Evolutionary conservation across 2,329 filamentous ascomycete species (phyloP).

Genomic region (Pestalotiopsis sp.): DNA sequence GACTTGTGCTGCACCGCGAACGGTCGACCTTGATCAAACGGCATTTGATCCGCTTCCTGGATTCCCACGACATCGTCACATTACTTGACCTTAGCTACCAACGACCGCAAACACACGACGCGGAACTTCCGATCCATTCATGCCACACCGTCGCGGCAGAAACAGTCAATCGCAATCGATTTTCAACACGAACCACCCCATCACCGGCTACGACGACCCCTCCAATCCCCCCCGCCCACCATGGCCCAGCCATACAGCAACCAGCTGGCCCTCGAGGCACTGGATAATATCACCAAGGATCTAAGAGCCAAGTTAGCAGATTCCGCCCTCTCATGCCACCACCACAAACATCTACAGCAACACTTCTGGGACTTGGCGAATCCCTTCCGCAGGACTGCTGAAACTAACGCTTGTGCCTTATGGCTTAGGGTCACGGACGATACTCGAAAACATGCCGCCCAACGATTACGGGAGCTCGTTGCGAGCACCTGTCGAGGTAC

Average conservation of each 20-base stretch:
- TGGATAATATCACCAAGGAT: slow-evolving; percentile 57
- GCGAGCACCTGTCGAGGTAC: slow-evolving; percentile 57
- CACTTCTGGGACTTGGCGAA: neutral
- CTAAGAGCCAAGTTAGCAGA: slow-evolving; percentile 54
- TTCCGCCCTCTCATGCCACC: neutral
- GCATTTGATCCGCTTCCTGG: neutral
- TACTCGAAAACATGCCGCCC: slow-evolving; percentile 52
- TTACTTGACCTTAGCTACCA: neutral
- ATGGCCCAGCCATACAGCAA: slow-evolving; percentile 41
- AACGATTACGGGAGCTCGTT: slow-evolving; percentile 57
- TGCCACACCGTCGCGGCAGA: neutral
- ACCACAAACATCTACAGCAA: neutral
- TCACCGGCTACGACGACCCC: slow-evolving; percentile 17
- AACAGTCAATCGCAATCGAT: neutral
- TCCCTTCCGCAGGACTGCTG: neutral
- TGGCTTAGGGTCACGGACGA: slow-evolving; percentile 47
- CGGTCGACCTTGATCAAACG: neutral
- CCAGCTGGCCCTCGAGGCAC: slow-evolving; percentile 55
- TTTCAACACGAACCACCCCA: neutral
- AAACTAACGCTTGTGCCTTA: slow-evolving; percentile 8
- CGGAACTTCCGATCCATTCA: neutral
- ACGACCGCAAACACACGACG: neutral
- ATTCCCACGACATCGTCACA: neutral
- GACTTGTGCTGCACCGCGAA: neutral
- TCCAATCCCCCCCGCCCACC: slow-evolving; percentile 15